These are phyloP conservation scores for Xylaria castorea DNA, from an alignment of 495 filamentous ascomycete genomes.

Conservation along the genomic window DNA sequence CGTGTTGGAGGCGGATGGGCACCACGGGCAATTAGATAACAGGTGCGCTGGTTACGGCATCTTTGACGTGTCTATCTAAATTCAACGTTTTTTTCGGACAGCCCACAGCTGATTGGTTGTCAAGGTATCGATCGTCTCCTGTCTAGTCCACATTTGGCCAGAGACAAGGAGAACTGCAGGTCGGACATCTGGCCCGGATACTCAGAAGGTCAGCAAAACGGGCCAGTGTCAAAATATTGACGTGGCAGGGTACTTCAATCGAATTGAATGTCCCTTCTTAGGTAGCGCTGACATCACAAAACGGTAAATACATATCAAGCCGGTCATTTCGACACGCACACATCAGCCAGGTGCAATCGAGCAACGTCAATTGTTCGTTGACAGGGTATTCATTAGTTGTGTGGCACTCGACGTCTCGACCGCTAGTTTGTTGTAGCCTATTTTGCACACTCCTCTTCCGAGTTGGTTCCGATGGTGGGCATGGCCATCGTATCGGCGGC, in stretches of 20 bases:
- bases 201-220: constrained; percentile 27
- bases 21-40: constrained; percentile 11
- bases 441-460: background rate
- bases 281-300: constrained; percentile 23
- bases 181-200: constrained; percentile 24
- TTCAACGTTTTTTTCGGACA: constrained; percentile 15
- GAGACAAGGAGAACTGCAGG: constrained; percentile 31
- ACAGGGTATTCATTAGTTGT: constrained; percentile 16
- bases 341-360: background rate
- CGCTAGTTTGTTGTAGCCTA: constrained; percentile 21
- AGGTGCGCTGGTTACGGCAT: constrained; percentile 21
- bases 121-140: constrained; percentile 13
- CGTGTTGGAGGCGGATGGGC: constrained; percentile 20
- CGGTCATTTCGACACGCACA: background rate
- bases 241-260: constrained; percentile 26
- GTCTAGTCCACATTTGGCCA: constrained; percentile 25
- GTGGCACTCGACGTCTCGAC: constrained; percentile 20
- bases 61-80: constrained; percentile 26
- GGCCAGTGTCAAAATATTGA: constrained; percentile 28
- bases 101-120: constrained; percentile 22
- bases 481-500: constrained; percentile 12
- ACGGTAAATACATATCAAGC: constrained; percentile 14
- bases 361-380: constrained; percentile 2
- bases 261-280: background rate
- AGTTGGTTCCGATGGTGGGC: constrained; percentile 17